Conservation (phyloP, 768 basidiomycete species). For the Naganishia friedmannii region DNA sequence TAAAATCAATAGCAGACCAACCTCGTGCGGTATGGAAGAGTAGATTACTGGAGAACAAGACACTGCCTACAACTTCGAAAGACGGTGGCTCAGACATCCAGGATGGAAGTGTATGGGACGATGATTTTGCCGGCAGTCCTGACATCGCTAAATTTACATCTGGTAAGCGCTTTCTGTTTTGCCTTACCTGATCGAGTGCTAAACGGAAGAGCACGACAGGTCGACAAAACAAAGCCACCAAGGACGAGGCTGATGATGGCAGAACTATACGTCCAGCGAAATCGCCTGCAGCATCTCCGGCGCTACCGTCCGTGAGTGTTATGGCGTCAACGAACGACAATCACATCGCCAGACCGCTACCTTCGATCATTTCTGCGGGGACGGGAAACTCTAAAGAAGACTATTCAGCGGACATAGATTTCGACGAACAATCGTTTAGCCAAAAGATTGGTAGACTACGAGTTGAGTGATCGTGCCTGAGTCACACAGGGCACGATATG, state of each 20-base stretch:
- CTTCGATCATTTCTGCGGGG: not conserved
- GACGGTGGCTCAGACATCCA: slow-evolving; percentile 29
- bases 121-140: slow-evolving; percentile 92
- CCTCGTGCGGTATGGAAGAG: slow-evolving; percentile 18
- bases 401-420: slow-evolving; percentile 12
- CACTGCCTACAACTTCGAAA: not conserved
- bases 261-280: slow-evolving; percentile 26
- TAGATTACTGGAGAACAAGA: not conserved
- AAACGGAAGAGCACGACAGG: not conserved
- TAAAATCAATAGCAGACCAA: slow-evolving; percentile 24
- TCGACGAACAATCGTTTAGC: slow-evolving; percentile 8
- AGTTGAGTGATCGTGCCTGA: not conserved
- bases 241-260: slow-evolving; percentile 47
- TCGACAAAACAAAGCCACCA: slow-evolving; percentile 22
- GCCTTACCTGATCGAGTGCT: slow-evolving; percentile 1
- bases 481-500: not conserved
- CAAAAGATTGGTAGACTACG: slow-evolving; percentile 18
- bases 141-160: slow-evolving; percentile 74
- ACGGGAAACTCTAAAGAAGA: not conserved
- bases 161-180: slow-evolving; percentile 53
- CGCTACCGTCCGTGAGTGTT: not conserved
- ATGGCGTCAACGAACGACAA: not conserved
- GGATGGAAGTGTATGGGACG: slow-evolving; percentile 86
- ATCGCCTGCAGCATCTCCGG: slow-evolving; percentile 5
- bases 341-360: not conserved